Base-by-base conservation (phyloP, 2,329 filamentous ascomycete species). In the Canariomyces notabilis region DNA sequence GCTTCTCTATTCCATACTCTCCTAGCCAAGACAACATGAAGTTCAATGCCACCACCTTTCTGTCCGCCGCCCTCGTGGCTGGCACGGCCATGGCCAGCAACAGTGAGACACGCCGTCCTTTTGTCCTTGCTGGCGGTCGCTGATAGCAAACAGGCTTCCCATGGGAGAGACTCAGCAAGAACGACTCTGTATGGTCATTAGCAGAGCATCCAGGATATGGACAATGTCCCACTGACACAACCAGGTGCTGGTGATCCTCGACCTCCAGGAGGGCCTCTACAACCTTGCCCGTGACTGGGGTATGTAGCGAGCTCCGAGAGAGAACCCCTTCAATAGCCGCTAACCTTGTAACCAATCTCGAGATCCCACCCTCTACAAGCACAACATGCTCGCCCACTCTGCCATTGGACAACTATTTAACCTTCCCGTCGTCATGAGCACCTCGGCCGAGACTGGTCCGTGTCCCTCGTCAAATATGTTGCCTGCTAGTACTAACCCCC, bases 381-480 rank as follows among this genome's bases (percentile, higher is more conserved):
- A 83, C 61, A 79, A 79, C 63, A 79, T 88, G 52, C 67, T 86
- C 34, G 84, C 80, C 1, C 85, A 88, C 55, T 76, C 83, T 15
- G 76, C 76, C 5, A 61, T 88, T 2, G 84, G 78, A 46, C 76
- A 81, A 44, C 66, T 80, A 44, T 89, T 89, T 59, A 66, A 82
- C 57, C 61, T 87, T 3, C 85, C 86, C 5, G 78, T 83, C 5
- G 71, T 90, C 48, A 64, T 89, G 69, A 85, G 82, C 8, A 85
- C 80, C 5, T 88, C 83, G 6, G 80, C 83, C 4, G 75, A 88
- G 57, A 67, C 64, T 34, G 72, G 70, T 71, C 54, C 15, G 44
- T 37, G 15, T 14, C 22, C 16, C 43, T 15, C 2, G 2, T 15
- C 21, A 37, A 14, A 29, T 31, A 9, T 46, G 8, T 40, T 39